Evolutionary conservation across 257 asterid species (phyloP), one percentile per base, ranked within the genome.

Genomic region (Jacaranda mimosifolia): DNA sequence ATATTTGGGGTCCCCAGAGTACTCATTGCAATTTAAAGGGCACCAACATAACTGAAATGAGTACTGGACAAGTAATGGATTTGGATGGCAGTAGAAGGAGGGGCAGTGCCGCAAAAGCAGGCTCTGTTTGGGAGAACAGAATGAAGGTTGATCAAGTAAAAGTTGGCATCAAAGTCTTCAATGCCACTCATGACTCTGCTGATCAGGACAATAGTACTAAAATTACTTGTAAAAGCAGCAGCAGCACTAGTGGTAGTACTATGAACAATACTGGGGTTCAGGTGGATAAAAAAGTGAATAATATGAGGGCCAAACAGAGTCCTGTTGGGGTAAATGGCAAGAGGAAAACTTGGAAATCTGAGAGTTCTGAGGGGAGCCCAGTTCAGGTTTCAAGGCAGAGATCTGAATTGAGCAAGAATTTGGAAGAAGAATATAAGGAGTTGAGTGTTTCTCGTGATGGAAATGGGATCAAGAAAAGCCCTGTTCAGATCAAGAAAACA

Each of bases 121-220:
- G 96, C 49, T 92, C 96, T 80, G 89, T 92, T 76, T 91, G 98
- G 99, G 99, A 91, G 70, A 88, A 85, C 84, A 87, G 97, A 77
- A 92, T 91, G 94, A 94, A 86, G 84, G 80, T 83, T 63, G 96
- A 89, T 72, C 82, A 87, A 52, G 79, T 89, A 71, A 88, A 88
- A 86, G 94, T 94, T 51, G 93, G 94, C n/a, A 76, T 87, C 78
- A 92, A 86, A 82, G 92, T 87, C 66, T 86, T 85, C 81, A 82
- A 53, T 21, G 81, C 81, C 80, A 68, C 79, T 62, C 83, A 83
- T 60, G 82, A 86, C 6, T 26, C 1, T 26, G 32, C 32, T 75
- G 45, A 86, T 10, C 55, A 4, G 6, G 12, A 55, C 60, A 53
- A 18, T 9, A 15, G 74, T 58, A 77, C 58, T 14, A 64, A 26